These are phyloP conservation scores for Trifolium fragiferum DNA, from an alignment of 306 rosid species.

Conservation along the genomic window DNA sequence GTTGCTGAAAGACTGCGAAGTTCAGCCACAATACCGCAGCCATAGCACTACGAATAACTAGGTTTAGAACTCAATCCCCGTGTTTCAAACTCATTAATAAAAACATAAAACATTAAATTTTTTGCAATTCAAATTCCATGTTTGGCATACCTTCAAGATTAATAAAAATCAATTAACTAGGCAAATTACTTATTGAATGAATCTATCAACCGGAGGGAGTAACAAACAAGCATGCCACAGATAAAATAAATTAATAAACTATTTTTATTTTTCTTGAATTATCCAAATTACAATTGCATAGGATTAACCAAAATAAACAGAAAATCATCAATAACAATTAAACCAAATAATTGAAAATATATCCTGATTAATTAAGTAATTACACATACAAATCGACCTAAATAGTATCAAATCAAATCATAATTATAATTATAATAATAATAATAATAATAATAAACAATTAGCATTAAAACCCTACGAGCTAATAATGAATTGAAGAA, in stretches of 20 bases:
- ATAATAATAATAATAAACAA: no score
- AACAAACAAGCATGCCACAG: no score
- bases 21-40: background rate
- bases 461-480: background rate
- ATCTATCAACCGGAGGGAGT: no score
- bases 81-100: background rate
- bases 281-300: background rate
- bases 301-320: background rate
- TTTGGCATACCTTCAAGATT: conserved; percentile 1
- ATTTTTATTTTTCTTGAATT: background rate
- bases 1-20: background rate
- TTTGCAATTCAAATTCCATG: conserved; percentile 12
- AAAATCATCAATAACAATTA: background rate
- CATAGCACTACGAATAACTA: background rate
- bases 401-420: background rate
- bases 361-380: background rate
- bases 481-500: background rate
- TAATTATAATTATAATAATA: background rate
- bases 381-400: background rate
- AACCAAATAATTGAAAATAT: background rate
- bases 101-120: background rate
- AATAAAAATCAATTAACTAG: conserved; percentile 2
- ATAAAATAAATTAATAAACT: background rate
- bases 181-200: background rate
- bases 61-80: conserved; percentile 4